Base-by-base conservation (phyloP, 352 stramenopile species). In the Pythium plurisporium region DNA sequence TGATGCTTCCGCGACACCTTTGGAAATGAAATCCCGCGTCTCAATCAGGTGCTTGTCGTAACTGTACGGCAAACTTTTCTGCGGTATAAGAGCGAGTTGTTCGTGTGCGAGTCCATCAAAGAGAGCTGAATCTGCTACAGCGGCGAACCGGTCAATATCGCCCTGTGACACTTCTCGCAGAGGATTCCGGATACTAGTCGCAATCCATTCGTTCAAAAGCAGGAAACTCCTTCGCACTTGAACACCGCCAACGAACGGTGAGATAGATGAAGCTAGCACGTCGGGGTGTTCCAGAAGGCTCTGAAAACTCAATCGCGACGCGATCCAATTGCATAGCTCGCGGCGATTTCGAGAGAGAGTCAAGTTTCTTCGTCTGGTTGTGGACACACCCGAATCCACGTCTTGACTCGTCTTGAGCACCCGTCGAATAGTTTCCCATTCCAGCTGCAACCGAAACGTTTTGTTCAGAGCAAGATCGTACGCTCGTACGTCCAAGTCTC, bases 261-360 rank as follows among this genome's bases (percentile, higher is more conserved):
- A 85, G 3, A 67, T 55, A 4, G 67, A 62, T 30, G 73, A 55
- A 6, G 64, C 55, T 0, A 86, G 45, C 7, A 67, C 34, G 25
- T 79, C 59, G 4, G 78, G 80, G 47, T 91, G 81, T 12, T 87
- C 74, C 19, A 84, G 34, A 26, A 89, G 57, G 36, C 52, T 86
- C 56, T 87, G 81, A 25, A 91, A 87, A 0, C 65, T 65, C 11
- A 91, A 40, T 17, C 72, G 74, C 31, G 52, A 61, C 3, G 54
- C 62, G 31, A 91, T 77, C 78, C 76, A 89, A 19, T 79, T 60
- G 20, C 64, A 91, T 20, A 91, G 25, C 27, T 73, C 34, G 11
- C 29, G 58, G 1, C 69, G 57, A 50, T 87, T 85, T 14, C 65
- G 62, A 15, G 62, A 53, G 2, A 87, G 66, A 5, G 79, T 45